A percentile compares a stretch with the other conserved stretches of the same genome.
Evolutionary conservation across 495 filamentous ascomycete genomes (phyloP).

Genomic region (Wilcoxina mikolae): DNA sequence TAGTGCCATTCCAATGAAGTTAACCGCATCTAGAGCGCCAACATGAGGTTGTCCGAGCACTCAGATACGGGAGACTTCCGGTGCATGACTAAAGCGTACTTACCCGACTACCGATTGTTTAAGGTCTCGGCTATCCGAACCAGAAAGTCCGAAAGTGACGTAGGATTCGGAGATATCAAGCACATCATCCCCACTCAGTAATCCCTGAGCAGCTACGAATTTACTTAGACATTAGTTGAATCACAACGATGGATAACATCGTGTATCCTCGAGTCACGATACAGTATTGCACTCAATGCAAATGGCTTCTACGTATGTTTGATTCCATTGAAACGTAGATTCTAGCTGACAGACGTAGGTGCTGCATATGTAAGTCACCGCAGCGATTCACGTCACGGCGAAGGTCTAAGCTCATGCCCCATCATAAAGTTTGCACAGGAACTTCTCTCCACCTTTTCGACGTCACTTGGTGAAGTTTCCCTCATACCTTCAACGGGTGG

Average conservation of each 20-base stretch:
- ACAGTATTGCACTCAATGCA: conserved; percentile 69
- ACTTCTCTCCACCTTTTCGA: conserved; percentile 88
- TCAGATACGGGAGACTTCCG: too few species aligned
- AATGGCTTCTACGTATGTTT: conserved; percentile 70
- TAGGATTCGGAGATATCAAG: too few species aligned
- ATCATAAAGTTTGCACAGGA: conserved; percentile 71
- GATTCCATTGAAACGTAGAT: neutral
- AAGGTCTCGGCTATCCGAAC: too few species aligned
- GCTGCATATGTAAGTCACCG: neutral
- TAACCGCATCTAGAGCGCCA: too few species aligned
- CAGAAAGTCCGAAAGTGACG: too few species aligned
- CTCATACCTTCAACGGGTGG: conserved; percentile 77
- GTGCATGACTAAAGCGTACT: too few species aligned
- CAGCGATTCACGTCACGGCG: neutral
- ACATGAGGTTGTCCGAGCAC: too few species aligned
- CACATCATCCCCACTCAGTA: too few species aligned
- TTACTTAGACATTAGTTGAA: too few species aligned
- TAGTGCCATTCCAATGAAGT: too few species aligned
- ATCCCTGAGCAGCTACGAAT: too few species aligned
- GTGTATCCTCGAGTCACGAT: conserved; percentile 51
- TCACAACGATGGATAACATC: neutral
- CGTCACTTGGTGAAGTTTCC: conserved; percentile 75
- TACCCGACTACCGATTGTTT: too few species aligned
- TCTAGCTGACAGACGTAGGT: neutral
- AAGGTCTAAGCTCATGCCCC: neutral